Percentiles rank a stretch among this genome's conserved stretches.
phyloP scores from a whole-genome alignment of 306 rosid genomes.

The Datisca glomerata region DNA sequence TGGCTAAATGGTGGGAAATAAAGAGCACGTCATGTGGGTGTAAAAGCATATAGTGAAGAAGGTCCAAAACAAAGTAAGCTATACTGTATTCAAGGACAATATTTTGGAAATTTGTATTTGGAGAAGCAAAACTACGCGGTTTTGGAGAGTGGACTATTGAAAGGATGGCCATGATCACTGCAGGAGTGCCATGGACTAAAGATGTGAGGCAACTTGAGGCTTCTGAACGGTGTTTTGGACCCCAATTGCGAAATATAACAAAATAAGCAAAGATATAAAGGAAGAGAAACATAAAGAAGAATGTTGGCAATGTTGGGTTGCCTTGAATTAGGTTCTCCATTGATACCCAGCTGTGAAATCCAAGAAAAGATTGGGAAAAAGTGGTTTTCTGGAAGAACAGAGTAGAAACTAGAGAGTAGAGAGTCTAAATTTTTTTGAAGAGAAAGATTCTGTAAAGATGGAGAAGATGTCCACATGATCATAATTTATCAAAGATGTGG shows the following conservation, averaged over 20 bases:
- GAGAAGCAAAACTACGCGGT: slow-evolving; percentile 18
- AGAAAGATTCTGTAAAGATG: too few relatives aligned
- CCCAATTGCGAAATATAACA: slow-evolving; percentile 23
- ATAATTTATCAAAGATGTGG: too few relatives aligned
- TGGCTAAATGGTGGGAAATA: slow-evolving; percentile 34
- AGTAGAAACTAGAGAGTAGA: too few relatives aligned
- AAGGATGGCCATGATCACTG: slow-evolving; percentile 21
- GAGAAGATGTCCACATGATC: too few relatives aligned
- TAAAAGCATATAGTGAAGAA: slow-evolving; percentile 26
- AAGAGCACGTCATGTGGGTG: slow-evolving; percentile 27
- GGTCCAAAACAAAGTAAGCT: slow-evolving; percentile 37
- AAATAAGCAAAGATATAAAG: slow-evolving; percentile 21
- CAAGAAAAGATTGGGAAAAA: too few relatives aligned
- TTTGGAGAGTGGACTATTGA: slow-evolving; percentile 7
- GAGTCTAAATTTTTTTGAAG: too few relatives aligned
- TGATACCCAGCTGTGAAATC: not conserved
- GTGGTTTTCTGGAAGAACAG: too few relatives aligned
- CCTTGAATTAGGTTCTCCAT: slow-evolving; percentile 19
- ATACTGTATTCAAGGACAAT: slow-evolving; percentile 26
- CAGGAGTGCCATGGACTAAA: slow-evolving; percentile 36
- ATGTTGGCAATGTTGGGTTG: slow-evolving; percentile 13
- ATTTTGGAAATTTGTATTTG: slow-evolving; percentile 18
- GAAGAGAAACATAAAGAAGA: slow-evolving; percentile 25
- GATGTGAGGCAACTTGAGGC: slow-evolving; percentile 41
- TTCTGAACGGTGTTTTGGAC: slow-evolving; percentile 19